phyloP scores from a whole-genome alignment of 371 early-diverging fungal species.

The Rhizopus stolonifer region DNA sequence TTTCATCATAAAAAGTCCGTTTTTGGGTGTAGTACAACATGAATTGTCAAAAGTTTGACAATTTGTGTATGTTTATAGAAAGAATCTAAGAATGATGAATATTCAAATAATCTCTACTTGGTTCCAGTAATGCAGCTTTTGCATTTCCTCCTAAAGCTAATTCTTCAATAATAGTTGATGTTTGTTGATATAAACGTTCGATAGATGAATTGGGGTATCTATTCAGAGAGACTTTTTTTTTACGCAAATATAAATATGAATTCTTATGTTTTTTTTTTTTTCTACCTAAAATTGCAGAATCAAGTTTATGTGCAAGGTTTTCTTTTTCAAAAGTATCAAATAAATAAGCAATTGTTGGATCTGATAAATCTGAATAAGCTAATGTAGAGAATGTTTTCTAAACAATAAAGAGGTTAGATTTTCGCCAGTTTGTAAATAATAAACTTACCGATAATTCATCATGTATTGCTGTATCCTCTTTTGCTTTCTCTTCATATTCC shows the following conservation, averaged over 20 bases:
- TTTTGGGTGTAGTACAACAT: no score
- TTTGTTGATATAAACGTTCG: conserved; percentile 21
- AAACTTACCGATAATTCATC: background rate
- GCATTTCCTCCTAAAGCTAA: conserved; percentile 25
- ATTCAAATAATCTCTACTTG: conserved; percentile 22
- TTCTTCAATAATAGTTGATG: conserved; percentile 19
- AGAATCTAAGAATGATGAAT: background rate
- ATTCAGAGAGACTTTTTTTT: conserved; percentile 19
- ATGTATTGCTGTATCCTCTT: conserved; percentile 24
- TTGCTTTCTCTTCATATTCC: conserved; percentile 46
- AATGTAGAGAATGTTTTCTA: conserved; percentile 54
- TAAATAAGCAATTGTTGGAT: conserved; percentile 56
- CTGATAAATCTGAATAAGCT: conserved; percentile 69
- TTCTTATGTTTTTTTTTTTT: background rate
- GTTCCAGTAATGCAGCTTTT: conserved; percentile 28
- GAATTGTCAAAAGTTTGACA: no score
- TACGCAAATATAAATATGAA: background rate
- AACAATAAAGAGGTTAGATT: background rate
- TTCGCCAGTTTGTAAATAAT: no score
- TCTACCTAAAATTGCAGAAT: conserved; percentile 70
- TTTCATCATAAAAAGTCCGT: no score
- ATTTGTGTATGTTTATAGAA: no score
- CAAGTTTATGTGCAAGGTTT: conserved; percentile 67
- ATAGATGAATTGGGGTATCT: conserved; percentile 18
- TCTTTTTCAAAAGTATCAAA: conserved; percentile 56